These are phyloP conservation scores for Penicillium sp. DNA, from an alignment of 2,329 filamentous ascomycete species.

Conservation along the genomic window DNA sequence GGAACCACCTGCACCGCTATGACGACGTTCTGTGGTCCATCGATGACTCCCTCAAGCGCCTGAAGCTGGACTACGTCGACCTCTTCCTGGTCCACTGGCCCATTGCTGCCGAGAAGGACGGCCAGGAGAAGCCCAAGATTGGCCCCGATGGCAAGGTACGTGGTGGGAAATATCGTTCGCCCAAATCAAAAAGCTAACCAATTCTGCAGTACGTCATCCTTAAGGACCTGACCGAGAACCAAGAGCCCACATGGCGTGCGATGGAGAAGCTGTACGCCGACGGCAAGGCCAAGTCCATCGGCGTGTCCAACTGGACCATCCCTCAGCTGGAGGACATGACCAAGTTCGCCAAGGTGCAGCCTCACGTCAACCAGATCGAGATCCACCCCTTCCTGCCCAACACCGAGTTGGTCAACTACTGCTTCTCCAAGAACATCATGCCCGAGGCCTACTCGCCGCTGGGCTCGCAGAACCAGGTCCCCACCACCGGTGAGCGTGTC, in stretches of 20 bases:
- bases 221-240: constrained; percentile 65
- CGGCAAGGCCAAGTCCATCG: constrained; percentile 67
- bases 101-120: constrained; percentile 51
- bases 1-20: constrained; percentile 52
- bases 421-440: constrained; percentile 41
- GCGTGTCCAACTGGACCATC: constrained; percentile 73
- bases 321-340: constrained; percentile 49
- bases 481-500: constrained; percentile 65
- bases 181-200: constrained; percentile 2
- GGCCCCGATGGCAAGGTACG: constrained; percentile 53
- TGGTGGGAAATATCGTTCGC: background rate
- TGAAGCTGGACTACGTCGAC: constrained; percentile 70
- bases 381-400: constrained; percentile 51
- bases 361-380: constrained; percentile 48
- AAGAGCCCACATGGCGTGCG: constrained; percentile 62
- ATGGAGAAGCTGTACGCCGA: constrained; percentile 61
- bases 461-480: constrained; percentile 68
- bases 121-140: constrained; percentile 47
- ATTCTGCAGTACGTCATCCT: constrained; percentile 58
- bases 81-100: constrained; percentile 61
- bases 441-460: constrained; percentile 46
- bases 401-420: constrained; percentile 43
- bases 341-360: constrained; percentile 42
- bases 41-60: constrained; percentile 59
- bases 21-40: constrained; percentile 54